Evolutionary conservation across 495 filamentous ascomycete species (phyloP), one percentile per base, ranked within the genome.

Genomic region (Podospora anserina): DNA sequence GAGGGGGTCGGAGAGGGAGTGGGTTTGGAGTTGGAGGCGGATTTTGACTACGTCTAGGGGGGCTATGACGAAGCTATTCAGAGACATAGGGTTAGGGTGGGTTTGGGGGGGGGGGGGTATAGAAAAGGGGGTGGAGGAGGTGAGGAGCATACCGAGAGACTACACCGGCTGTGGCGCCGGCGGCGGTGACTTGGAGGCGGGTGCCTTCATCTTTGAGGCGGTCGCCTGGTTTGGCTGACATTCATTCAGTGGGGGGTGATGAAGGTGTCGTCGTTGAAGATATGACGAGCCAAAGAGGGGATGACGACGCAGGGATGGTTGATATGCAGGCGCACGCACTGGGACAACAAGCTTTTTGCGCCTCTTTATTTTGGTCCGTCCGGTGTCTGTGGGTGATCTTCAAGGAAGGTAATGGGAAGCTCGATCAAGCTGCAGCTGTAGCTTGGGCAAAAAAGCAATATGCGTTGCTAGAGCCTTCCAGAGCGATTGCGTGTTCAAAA

Each of bases 11-110:
- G 87, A 88, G 67, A 91, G 86, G 19, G 92, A 92, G 80, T 93
- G 90, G 61, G 88, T 88, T 80, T 96, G 93, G 53, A 97, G 86
- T 75, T 97, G 93, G 60, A 97, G 88, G n/a, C 93, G 90, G 80
- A 97, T 97, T 83, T 97, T 97, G 80, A 96, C 88, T 68, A 97
- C 93, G 78, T 97, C 93, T 65, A 97, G 89, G 66, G 93, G 93
- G 63, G 93, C 93, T 78, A 96, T 89, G 73, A 92, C 88, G 83
- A 97, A 97, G 72, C 90, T 92, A 70, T 13, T 5, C 23, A 3
- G 5, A 11, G 15, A 49, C 9, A 13, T 49, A 1, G 23, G 23
- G 39, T 49, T 49, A 16, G 39, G 39, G 16, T 18, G 27, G 64
- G 61, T 62, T 5, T n/a, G n/a, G n/a, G 61, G 34, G 62, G 26